A percentile compares a stretch with the other conserved stretches of the same genome.
Conservation (phyloP, 805 yeast species). For the Metschnikowia henanensis region DNA sequence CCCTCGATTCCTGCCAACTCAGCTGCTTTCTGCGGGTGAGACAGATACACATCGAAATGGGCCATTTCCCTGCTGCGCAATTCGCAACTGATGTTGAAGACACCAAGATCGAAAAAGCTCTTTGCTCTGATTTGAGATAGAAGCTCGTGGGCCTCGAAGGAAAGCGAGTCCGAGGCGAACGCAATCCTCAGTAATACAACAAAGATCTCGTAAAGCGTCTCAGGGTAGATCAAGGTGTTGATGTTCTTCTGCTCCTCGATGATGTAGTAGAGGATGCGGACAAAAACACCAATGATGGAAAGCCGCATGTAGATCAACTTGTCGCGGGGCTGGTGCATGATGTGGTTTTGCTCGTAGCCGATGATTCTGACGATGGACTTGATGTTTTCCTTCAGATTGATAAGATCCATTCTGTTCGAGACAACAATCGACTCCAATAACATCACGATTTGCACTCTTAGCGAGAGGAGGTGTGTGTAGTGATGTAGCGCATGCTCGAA, state of each 20-base stretch:
- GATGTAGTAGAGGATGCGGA: conserved; percentile 40
- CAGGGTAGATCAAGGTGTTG: conserved; percentile 37
- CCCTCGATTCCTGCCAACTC: conserved; percentile 33
- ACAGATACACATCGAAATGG: conserved; percentile 24
- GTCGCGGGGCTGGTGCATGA: conserved; percentile 47
- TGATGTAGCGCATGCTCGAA: conserved; percentile 33
- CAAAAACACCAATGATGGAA: conserved; percentile 39
- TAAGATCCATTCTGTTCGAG: conserved; percentile 24
- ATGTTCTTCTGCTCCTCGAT: conserved; percentile 33
- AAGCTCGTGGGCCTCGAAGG: conserved; percentile 36
- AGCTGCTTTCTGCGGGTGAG: conserved; percentile 19
- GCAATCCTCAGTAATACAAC: conserved; percentile 55
- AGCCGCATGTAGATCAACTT: conserved; percentile 36
- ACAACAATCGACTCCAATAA: conserved; percentile 48
- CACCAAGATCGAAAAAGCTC: conserved; percentile 25
- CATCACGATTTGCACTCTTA: conserved; percentile 47
- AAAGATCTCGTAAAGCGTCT: conserved; percentile 45
- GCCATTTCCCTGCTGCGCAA: conserved; percentile 36
- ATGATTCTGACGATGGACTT: conserved; percentile 43
- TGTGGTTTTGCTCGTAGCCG: conserved; percentile 48
- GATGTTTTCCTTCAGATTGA: conserved; percentile 39
- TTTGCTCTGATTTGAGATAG: conserved; percentile 34
- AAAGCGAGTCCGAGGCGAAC: conserved; percentile 46
- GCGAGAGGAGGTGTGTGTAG: conserved; percentile 41
- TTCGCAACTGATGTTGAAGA: conserved; percentile 50